Conservation (phyloP, 768 basidiomycete genomes). For the Tubosaeta sp. region DNA sequence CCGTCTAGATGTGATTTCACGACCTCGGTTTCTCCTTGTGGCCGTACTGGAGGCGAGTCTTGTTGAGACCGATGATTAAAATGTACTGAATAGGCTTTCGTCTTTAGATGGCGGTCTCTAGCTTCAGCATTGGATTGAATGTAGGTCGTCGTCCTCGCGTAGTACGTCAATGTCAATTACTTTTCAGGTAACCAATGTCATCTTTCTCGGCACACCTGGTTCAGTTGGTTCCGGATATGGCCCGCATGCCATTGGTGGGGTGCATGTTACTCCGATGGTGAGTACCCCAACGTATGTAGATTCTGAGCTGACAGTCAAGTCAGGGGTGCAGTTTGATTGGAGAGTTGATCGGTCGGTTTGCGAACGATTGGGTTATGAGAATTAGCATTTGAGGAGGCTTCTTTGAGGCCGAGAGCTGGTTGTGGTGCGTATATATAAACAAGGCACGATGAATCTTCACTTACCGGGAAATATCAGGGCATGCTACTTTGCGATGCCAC, state of each 20-base stretch:
- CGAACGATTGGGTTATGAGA: conserved; percentile 49
- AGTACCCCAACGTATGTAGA: conserved; percentile 1
- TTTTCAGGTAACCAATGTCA: conserved; percentile 50
- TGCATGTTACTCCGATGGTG: conserved; percentile 44
- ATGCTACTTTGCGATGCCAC: conserved; percentile 37
- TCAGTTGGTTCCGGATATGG: conserved; percentile 47
- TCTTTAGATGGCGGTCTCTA: conserved; percentile 41
- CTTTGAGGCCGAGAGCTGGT: conserved; percentile 48
- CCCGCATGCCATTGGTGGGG: conserved; percentile 37
- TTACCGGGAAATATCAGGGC: conserved; percentile 19
- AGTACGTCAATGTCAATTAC: neutral
- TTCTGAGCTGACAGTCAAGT: neutral
- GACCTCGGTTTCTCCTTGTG: conserved; percentile 44
- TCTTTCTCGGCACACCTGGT: conserved; percentile 45
- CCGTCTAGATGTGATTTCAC: conserved; percentile 41
- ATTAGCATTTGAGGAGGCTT: conserved; percentile 44
- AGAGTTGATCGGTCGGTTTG: conserved; percentile 46
- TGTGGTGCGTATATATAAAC: conserved; percentile 30
- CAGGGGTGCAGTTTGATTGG: conserved; percentile 49
- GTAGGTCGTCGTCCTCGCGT: conserved; percentile 17
- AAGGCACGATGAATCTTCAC: neutral
- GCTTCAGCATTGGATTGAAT: conserved; percentile 46
- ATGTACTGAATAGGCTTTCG: neutral
- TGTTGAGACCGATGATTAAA: neutral
- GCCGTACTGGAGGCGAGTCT: conserved; percentile 35